Evolutionary conservation across 257 asterid genomes (phyloP).

Genomic region (Cruciata laevipes): DNA sequence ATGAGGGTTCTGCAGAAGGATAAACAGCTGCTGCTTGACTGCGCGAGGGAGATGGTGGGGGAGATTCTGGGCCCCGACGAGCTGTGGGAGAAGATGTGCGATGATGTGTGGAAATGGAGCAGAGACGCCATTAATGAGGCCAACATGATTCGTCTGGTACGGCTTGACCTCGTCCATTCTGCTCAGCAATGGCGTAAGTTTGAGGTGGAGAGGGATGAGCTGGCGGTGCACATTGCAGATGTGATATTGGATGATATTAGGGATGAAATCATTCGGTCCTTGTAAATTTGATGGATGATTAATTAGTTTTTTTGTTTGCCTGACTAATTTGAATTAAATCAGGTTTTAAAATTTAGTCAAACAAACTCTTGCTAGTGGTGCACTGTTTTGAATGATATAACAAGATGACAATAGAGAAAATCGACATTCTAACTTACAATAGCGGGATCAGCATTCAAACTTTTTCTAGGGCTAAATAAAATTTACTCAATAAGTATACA

Average conservation of each 20-base stretch:
- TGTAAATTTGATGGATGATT: background rate
- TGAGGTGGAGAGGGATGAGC: slow-evolving; percentile 23
- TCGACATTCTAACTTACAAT: no score
- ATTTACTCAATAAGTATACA: no score
- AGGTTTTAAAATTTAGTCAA: background rate
- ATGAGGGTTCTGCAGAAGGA: slow-evolving; percentile 45
- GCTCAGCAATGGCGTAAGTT: slow-evolving; percentile 32
- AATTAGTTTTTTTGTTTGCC: background rate
- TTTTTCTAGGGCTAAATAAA: no score
- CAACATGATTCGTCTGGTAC: slow-evolving; percentile 26
- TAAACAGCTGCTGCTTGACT: slow-evolving; percentile 51
- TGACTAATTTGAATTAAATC: no score
- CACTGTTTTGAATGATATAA: background rate
- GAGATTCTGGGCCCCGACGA: slow-evolving; percentile 47
- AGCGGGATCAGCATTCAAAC: no score
- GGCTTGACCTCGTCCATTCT: slow-evolving; percentile 32
- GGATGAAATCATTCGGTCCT: slow-evolving; percentile 26
- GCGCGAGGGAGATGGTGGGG: slow-evolving; percentile 54
- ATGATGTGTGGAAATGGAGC: slow-evolving; percentile 67
- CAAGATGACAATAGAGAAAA: no score
- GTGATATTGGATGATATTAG: slow-evolving; percentile 48
- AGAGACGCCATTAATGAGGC: slow-evolving; percentile 42
- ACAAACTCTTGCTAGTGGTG: background rate
- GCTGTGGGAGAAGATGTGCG: slow-evolving; percentile 53
- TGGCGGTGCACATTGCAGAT: slow-evolving; percentile 39